Conservation (phyloP, 1,139 yeast species). For the Entelexis paramagnoliae region DNA sequence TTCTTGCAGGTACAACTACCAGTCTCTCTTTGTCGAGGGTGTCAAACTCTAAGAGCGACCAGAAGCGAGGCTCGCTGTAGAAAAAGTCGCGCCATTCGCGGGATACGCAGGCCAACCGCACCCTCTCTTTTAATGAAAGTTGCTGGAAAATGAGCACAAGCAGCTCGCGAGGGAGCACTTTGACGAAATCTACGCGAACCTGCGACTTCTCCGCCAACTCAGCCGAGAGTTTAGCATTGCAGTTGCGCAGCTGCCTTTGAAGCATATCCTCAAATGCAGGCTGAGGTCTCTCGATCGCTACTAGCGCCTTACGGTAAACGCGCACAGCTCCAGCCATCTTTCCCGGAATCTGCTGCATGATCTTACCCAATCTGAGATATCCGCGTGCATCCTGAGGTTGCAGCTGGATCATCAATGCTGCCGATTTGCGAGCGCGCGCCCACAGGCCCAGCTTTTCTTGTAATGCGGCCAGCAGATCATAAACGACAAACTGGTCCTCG, state of each 20-base stretch:
- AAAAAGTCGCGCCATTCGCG: constrained; percentile 15
- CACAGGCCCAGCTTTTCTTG: constrained; percentile 17
- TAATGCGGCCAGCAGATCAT: constrained; percentile 21
- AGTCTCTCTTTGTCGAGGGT: not conserved
- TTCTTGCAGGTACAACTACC: not conserved
- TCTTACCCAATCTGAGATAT: constrained; percentile 21
- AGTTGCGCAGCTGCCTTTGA: constrained; percentile 8
- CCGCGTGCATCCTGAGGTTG: constrained; percentile 18
- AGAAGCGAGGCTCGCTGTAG: constrained; percentile 14
- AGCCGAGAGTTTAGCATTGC: not conserved
- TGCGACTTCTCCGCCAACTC: not conserved
- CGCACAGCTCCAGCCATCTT: constrained; percentile 13
- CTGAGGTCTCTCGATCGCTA: constrained; percentile 3
- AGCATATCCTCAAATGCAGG: constrained; percentile 6
- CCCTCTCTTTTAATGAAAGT: constrained; percentile 13
- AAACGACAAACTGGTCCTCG: constrained; percentile 7
- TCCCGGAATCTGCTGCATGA: constrained; percentile 15
- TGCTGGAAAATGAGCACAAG: constrained; percentile 12
- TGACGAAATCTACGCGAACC: constrained; percentile 12
- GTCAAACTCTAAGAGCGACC: constrained; percentile 15
- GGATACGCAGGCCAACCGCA: constrained; percentile 9
- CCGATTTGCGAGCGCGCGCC: constrained; percentile 16
- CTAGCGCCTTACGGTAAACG: constrained; percentile 18
- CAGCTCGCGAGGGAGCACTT: constrained; percentile 18
- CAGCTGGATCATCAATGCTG: constrained; percentile 15